Conservation (phyloP, 371 early-diverging fungal genomes). For the Catenaria anguillulae region DNA sequence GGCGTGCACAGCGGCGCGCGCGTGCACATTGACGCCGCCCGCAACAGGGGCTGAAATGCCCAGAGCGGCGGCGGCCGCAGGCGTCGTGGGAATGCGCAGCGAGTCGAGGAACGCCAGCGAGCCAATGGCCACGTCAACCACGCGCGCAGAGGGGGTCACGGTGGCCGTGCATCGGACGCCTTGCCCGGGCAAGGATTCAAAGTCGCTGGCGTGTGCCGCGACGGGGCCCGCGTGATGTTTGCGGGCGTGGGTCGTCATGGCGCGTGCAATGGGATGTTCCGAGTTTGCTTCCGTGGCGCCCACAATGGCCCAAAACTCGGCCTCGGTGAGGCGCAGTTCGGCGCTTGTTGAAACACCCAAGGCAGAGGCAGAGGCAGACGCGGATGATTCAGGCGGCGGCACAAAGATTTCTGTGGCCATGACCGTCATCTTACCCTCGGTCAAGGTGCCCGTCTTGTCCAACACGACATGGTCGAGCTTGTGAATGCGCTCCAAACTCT, state of each 20-base stretch:
- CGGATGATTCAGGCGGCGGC: background rate
- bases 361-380: too few species aligned
- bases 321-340: background rate
- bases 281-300: conserved; percentile 16
- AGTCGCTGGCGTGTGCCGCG: conserved; percentile 22
- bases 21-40: conserved; percentile 13
- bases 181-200: conserved; percentile 48
- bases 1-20: conserved; percentile 17
- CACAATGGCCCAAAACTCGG: conserved; percentile 15
- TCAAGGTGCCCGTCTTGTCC: conserved; percentile 95
- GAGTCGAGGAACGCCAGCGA: conserved; percentile 43
- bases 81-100: conserved; percentile 11
- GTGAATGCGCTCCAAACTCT: conserved; percentile 64
- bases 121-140: conserved; percentile 46
- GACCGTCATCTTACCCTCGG: conserved; percentile 28
- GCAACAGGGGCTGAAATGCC: conserved; percentile 8
- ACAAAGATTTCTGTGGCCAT: conserved; percentile 14
- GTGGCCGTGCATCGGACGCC: conserved; percentile 53
- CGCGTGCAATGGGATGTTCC: conserved; percentile 7
- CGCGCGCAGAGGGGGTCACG: conserved; percentile 12
- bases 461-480: conserved; percentile 72
- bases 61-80: background rate
- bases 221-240: too few species aligned
- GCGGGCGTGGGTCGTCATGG: background rate
- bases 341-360: too few species aligned